Percentiles rank a stretch among this genome's conserved stretches.
These are phyloP conservation scores for Dillenia suffruticosa DNA, from an alignment of 164 flowering plant genomes.

Conservation along the genomic window DNA sequence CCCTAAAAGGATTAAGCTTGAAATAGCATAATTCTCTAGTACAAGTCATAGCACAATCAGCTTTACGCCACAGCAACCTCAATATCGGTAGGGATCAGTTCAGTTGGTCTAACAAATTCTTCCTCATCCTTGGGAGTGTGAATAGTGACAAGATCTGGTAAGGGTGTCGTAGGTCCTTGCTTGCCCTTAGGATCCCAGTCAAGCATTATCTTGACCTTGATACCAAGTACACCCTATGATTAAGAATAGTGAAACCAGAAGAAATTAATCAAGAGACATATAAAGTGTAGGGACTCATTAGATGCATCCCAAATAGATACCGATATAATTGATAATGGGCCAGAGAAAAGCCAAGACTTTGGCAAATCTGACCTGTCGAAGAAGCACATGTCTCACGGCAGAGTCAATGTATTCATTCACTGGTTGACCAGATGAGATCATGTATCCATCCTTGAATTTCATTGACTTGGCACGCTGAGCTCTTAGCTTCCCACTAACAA, in stretches of 20 bases:
- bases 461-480: slow-evolving; percentile 44
- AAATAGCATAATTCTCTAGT: too few species aligned
- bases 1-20: too few species aligned
- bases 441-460: slow-evolving; percentile 43
- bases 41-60: too few species aligned
- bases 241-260: background rate
- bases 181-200: slow-evolving; percentile 57
- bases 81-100: slow-evolving; percentile 22
- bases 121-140: slow-evolving; percentile 58
- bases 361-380: slow-evolving; percentile 29
- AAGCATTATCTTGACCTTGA: slow-evolving; percentile 52
- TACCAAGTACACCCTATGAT: slow-evolving; percentile 44
- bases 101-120: slow-evolving; percentile 22
- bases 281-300: too few species aligned
- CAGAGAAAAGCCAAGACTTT: too few species aligned
- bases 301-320: too few species aligned
- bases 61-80: slow-evolving; percentile 8
- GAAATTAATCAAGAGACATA: background rate
- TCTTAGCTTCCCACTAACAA: slow-evolving; percentile 43
- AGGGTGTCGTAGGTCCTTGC: slow-evolving; percentile 44
- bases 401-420: slow-evolving; percentile 44
- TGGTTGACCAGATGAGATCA: slow-evolving; percentile 49
- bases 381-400: slow-evolving; percentile 40
- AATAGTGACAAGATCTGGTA: slow-evolving; percentile 52
- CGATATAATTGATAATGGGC: too few species aligned